A percentile compares a stretch with the other conserved stretches of the same genome.
These are phyloP conservation scores for Stemphylium vesicarium DNA, from an alignment of 2,329 filamentous ascomycete genomes.

Conservation along the genomic window DNA sequence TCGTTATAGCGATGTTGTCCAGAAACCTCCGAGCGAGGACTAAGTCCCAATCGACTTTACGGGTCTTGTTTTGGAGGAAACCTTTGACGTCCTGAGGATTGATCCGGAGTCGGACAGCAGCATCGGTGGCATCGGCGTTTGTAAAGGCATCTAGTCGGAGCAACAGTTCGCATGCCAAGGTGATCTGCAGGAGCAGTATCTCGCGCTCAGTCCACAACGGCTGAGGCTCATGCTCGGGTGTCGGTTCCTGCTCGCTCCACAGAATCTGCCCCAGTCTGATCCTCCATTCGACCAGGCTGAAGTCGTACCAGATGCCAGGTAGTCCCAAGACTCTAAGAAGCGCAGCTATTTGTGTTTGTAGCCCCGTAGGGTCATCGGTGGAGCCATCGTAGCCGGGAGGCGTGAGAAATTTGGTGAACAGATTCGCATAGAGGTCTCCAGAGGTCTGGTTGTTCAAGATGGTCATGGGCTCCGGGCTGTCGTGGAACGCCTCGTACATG, in stretches of 20 bases:
- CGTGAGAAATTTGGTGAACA: constrained; percentile 53
- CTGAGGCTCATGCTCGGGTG: constrained; percentile 26
- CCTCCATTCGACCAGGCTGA: constrained; percentile 76
- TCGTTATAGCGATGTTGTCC: constrained; percentile 56
- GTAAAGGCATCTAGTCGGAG: constrained; percentile 60
- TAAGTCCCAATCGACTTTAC: constrained; percentile 64
- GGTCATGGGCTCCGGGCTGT: constrained; percentile 61
- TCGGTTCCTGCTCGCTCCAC: constrained; percentile 59
- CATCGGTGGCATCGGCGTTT: constrained; percentile 33
- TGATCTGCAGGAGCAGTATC: constrained; percentile 61
- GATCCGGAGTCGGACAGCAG: constrained; percentile 50
- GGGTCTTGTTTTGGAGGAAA: constrained; percentile 56
- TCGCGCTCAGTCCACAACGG: constrained; percentile 55
- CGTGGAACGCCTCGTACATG: constrained; percentile 60
- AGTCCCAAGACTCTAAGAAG: constrained; percentile 69
- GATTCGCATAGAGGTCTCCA: constrained; percentile 56
- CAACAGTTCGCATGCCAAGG: constrained; percentile 61
- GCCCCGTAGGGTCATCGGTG: constrained; percentile 62
- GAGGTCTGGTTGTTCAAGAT: constrained; percentile 58
- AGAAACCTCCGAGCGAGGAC: constrained; percentile 60
- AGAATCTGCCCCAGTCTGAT: constrained; percentile 75
- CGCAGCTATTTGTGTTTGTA: constrained; percentile 73
- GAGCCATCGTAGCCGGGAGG: constrained; percentile 49
- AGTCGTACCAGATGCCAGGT: constrained; percentile 75
- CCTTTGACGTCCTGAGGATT: constrained; percentile 53